Conservation (phyloP, 345 rosid species). For the Kernera saxatilis region DNA sequence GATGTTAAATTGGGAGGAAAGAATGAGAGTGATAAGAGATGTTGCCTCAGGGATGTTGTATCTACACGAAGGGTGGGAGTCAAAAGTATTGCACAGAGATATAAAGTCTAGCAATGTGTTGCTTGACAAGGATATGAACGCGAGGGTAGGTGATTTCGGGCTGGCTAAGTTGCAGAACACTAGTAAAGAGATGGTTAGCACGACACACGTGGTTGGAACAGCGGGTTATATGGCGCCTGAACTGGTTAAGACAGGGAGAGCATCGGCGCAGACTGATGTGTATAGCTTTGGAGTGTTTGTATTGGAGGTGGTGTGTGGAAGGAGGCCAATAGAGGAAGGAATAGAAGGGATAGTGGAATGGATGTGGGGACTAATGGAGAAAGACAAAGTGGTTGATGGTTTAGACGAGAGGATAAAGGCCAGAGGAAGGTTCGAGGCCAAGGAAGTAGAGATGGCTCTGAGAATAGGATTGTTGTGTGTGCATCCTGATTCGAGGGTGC, state of each 20-base stretch:
- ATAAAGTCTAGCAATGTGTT: conserved; percentile 79
- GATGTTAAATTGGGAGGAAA: conserved; percentile 41
- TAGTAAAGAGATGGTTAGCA: conserved; percentile 44
- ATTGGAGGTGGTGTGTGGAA: conserved; percentile 41
- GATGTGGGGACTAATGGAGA: conserved; percentile 31
- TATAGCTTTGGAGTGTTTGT: conserved; percentile 44
- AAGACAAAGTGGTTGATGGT: conserved; percentile 36
- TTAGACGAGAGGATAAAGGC: conserved; percentile 41
- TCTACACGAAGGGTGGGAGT: conserved; percentile 76
- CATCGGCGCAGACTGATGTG: conserved; percentile 39
- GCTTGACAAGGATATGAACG: conserved; percentile 70
- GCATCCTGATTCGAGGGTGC: conserved; percentile 44
- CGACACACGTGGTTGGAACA: conserved; percentile 48
- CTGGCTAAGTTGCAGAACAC: conserved; percentile 67
- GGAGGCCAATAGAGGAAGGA: conserved; percentile 42
- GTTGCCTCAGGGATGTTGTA: conserved; percentile 67
- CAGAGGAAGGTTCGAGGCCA: conserved; percentile 30
- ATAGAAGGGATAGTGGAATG: conserved; percentile 38
- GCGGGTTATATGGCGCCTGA: conserved; percentile 79
- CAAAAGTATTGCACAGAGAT: conserved; percentile 67
- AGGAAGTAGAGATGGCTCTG: conserved; percentile 46
- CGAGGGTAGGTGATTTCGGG: conserved; percentile 69
- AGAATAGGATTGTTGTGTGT: conserved; percentile 64
- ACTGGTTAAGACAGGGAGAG: conserved; percentile 42
- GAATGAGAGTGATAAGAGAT: conserved; percentile 49